Percentiles rank a stretch among this genome's conserved stretches.
Conservation (phyloP, 2,329 filamentous ascomycete genomes). For the Dryadomyces quercivorus region DNA sequence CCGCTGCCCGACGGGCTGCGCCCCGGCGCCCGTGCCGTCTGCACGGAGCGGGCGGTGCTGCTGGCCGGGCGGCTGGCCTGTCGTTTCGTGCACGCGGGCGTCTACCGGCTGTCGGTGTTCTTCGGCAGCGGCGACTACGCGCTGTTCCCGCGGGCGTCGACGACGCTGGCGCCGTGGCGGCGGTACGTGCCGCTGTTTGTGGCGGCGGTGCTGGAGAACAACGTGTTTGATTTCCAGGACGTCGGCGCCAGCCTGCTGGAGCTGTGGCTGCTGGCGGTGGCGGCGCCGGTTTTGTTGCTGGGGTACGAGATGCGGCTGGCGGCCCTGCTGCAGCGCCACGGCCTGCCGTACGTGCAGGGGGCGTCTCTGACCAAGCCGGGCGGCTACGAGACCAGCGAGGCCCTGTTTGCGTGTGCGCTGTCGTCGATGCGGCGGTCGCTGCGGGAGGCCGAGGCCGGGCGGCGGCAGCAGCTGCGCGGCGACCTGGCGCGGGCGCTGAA, state of each 20-base stretch:
- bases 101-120: constrained; percentile 30
- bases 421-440: constrained; percentile 37
- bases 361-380: constrained; percentile 24
- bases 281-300: constrained; percentile 33
- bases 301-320: constrained; percentile 38
- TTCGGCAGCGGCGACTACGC: constrained; percentile 38
- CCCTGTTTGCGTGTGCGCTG: constrained; percentile 37
- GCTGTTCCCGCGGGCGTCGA: constrained; percentile 38
- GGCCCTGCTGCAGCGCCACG: constrained; percentile 28
- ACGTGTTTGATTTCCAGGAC: constrained; percentile 34
- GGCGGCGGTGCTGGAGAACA: constrained; percentile 32
- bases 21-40: constrained; percentile 12
- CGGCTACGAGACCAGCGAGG: constrained; percentile 34
- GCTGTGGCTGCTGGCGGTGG: constrained; percentile 40
- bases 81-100: constrained; percentile 30
- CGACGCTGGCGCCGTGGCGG: constrained; percentile 28
- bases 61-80: constrained; percentile 34
- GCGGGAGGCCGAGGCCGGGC: constrained; percentile 23
- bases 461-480: constrained; percentile 23
- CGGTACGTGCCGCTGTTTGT: constrained; percentile 39
- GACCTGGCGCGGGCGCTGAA: constrained; percentile 32
- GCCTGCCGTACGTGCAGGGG: constrained; percentile 30
- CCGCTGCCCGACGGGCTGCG: background rate
- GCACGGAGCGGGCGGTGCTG: constrained; percentile 30
- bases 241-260: constrained; percentile 32